Evolutionary conservation across 495 filamentous ascomycete species (phyloP).

Genomic region (Trichoderma gamsii): DNA sequence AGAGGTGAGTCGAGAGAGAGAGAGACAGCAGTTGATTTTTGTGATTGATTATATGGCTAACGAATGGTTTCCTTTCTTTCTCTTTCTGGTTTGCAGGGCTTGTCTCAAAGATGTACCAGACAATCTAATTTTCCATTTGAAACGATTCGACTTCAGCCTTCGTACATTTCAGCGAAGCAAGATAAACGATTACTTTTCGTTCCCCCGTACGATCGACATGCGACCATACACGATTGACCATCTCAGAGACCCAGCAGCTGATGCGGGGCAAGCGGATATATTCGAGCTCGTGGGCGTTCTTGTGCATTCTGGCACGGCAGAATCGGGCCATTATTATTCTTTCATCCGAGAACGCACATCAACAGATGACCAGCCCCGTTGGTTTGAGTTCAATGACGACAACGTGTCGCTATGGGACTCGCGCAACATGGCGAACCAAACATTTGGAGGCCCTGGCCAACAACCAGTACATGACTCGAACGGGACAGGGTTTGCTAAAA

Average conservation of each 20-base stretch:
- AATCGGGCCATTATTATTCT: conserved; percentile 96
- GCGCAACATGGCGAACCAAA: conserved; percentile 60
- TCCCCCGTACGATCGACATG: conserved; percentile 83
- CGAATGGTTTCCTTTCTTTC: conserved; percentile 9
- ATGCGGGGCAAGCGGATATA: conserved; percentile 54
- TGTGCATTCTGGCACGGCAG: conserved; percentile 86
- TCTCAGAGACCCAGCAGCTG: conserved; percentile 57
- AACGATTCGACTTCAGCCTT: conserved; percentile 93
- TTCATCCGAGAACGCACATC: conserved; percentile 78
- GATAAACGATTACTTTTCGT: conserved; percentile 92
- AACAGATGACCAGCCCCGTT: conserved; percentile 43
- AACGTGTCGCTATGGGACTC: conserved; percentile 71
- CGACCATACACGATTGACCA: conserved; percentile 80
- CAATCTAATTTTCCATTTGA: conserved; percentile 93
- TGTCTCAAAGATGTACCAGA: conserved; percentile 92
- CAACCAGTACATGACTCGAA: conserved; percentile 37
- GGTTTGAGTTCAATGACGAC: conserved; percentile 94
- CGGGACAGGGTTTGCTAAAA: conserved; percentile 53
- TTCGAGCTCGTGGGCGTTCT: conserved; percentile 92
- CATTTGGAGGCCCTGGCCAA: conserved; percentile 71
- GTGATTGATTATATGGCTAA: background rate
- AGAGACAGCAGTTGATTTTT: background rate
- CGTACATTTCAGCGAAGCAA: conserved; percentile 78
- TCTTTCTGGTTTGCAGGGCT: conserved; percentile 42
- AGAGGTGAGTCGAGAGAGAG: conserved; percentile 49